Evolutionary conservation across 352 stramenopile species (phyloP).

Genomic region (Albugo laibachii): DNA sequence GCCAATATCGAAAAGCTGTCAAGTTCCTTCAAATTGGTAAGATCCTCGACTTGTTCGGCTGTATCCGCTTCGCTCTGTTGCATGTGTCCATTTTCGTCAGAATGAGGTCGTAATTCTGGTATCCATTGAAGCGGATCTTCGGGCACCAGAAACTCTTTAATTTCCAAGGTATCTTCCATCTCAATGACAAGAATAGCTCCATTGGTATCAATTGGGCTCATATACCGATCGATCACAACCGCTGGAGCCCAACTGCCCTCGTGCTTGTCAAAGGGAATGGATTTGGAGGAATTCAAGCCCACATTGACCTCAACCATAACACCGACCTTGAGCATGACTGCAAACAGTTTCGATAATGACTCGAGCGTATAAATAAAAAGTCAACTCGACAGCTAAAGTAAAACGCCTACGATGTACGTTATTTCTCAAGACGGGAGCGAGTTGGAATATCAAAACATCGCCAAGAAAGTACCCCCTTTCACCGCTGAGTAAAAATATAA

Average conservation of each 20-base stretch:
- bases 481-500: no score
- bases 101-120: constrained; percentile 14
- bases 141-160: constrained; percentile 21
- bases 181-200: constrained; percentile 38
- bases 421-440: no score
- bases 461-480: no score
- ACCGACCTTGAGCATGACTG: constrained; percentile 14
- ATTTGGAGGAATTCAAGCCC: constrained; percentile 4
- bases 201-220: constrained; percentile 23
- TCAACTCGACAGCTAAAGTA: no score
- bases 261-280: neutral
- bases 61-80: constrained; percentile 16
- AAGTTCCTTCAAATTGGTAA: constrained; percentile 64
- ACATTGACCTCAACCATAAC: constrained; percentile 44
- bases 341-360: no score
- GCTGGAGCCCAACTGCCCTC: constrained; percentile 26
- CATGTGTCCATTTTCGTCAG: neutral
- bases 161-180: constrained; percentile 28
- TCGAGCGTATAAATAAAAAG: no score
- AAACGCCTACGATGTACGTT: no score
- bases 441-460: no score
- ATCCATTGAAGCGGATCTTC: constrained; percentile 13
- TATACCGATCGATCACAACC: constrained; percentile 39
- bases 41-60: constrained; percentile 29
- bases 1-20: constrained; percentile 42